Evolutionary conservation across 2,329 filamentous ascomycete genomes (phyloP).

Genomic region (Ustilaginoidea virens): DNA sequence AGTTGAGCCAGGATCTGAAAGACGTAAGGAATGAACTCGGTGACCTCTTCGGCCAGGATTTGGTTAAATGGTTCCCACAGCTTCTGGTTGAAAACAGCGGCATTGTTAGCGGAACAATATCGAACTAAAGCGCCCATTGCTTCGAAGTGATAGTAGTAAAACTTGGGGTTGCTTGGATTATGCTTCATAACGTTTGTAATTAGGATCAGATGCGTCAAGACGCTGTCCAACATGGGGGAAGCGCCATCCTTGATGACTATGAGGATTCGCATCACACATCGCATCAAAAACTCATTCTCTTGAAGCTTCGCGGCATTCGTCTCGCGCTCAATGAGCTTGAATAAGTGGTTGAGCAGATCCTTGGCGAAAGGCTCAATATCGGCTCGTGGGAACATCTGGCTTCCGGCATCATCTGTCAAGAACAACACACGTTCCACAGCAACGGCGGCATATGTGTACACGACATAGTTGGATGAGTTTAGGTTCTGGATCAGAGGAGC

Average conservation of each 20-base stretch:
- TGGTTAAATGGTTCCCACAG: constrained; percentile 73
- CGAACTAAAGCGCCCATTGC: constrained; percentile 73
- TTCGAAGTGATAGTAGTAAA: constrained; percentile 98
- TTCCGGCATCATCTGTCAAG: constrained; percentile 59
- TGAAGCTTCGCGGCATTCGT: constrained; percentile 80
- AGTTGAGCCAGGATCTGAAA: constrained; percentile 91
- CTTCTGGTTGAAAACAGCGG: constrained; percentile 60
- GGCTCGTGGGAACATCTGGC: constrained; percentile 63
- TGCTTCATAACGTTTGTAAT: constrained; percentile 86
- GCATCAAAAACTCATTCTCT: constrained; percentile 98
- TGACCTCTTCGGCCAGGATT: constrained; percentile 68
- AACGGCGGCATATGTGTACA: constrained; percentile 94
- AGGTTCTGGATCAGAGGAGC: constrained; percentile 83
- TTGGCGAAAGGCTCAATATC: constrained; percentile 72
- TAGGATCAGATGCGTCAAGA: constrained; percentile 70
- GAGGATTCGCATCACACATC: constrained; percentile 92
- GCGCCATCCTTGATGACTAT: constrained; percentile 84
- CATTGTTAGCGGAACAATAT: constrained; percentile 49
- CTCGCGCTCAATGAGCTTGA: constrained; percentile 79
- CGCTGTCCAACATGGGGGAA: constrained; percentile 54
- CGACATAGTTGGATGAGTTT: constrained; percentile 80
- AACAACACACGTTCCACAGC: constrained; percentile 88
- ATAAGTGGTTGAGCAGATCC: constrained; percentile 77
- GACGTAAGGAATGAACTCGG: constrained; percentile 93
- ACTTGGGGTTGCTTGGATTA: constrained; percentile 93